Base-by-base conservation (phyloP, 768 basidiomycete species). In the Mycena vitilis region DNA sequence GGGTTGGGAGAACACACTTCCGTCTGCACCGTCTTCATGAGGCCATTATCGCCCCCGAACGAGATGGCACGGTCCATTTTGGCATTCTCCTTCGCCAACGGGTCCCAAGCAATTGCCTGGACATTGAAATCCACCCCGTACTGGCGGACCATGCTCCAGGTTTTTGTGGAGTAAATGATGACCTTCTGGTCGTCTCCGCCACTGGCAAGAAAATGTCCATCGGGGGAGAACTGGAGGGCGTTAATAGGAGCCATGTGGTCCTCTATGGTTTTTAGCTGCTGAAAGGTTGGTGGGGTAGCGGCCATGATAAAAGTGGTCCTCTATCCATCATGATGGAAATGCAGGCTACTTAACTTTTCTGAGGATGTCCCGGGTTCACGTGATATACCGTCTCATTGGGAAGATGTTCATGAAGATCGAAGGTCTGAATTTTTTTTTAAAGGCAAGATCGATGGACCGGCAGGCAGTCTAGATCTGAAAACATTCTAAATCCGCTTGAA, bases 211-310 rank as follows among this genome's bases (percentile, higher is more conserved):
- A 49, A 47, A 2, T 61, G 25, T 36, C 44, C 60, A 49, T 61
- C 47, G 8, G 60, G 45, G 1, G 60, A 61, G 60, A 61, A 61
- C 11, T 48, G 45, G 6, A 61, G 49, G n/a, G 47, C n/a, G n/a
- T 61, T 61, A 22, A 61, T 47, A 11, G n/a, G 36, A n/a, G 16
- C 49, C 4, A 23, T 51, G 20, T 51, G 49, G 13, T 10, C 49
- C 5, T 23, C 25, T 5, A 51, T 10, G 23, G 12, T 12, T 51
- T 25, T 11, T 5, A 51, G 11, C 25, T 51, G 49, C 20, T 51
- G 49, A 25, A 51, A 51, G 1, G 49, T 11, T 11, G 22, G 5
- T 11, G 47, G 5, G 16, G 10, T 23, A 2, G 49, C 49, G 25
- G 49, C 49, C 22, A 30, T 51, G 11, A 51, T 25, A 45, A 30